Percentiles rank a stretch among this genome's conserved stretches.
Conservation (phyloP, 2,329 filamentous ascomycete genomes). For the Decorospora gaudefroyi region DNA sequence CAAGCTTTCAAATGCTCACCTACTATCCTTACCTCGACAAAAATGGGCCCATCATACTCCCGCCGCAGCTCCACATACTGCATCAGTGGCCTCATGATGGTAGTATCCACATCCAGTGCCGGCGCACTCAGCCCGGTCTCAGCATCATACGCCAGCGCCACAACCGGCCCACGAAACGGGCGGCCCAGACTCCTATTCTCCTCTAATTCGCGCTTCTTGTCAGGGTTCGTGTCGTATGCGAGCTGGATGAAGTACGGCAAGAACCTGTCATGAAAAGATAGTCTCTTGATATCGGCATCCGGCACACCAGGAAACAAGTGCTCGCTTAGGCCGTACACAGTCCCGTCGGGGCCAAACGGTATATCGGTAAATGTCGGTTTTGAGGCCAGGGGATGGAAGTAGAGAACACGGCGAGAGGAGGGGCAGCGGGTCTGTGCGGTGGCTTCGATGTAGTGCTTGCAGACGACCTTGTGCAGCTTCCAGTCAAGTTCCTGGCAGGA, state of each 20-base stretch:
- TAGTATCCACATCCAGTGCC: slow-evolving; percentile 15
- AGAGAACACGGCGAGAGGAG: slow-evolving; percentile 5
- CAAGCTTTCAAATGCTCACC: neutral
- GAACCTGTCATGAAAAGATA: slow-evolving; percentile 16
- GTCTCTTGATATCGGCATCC: slow-evolving; percentile 8
- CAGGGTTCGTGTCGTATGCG: slow-evolving; percentile 16
- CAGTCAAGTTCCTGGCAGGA: slow-evolving; percentile 15
- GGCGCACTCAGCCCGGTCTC: slow-evolving; percentile 15
- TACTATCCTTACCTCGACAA: slow-evolving; percentile 11
- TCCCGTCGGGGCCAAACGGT: slow-evolving; percentile 2
- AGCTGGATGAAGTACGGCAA: slow-evolving; percentile 16
- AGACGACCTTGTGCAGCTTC: slow-evolving; percentile 15
- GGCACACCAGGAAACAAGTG: slow-evolving; percentile 7
- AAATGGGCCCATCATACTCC: slow-evolving; percentile 17
- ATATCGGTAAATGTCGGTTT: slow-evolving; percentile 11
- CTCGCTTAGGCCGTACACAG: neutral
- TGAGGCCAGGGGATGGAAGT: neutral
- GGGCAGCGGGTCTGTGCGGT: neutral
- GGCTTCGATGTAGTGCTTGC: slow-evolving; percentile 1
- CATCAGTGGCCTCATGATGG: slow-evolving; percentile 7
- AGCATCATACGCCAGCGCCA: slow-evolving; percentile 14
- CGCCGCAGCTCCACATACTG: slow-evolving; percentile 18
- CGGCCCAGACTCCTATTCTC: slow-evolving; percentile 7
- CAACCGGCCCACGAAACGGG: slow-evolving; percentile 13
- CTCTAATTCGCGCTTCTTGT: neutral